Conservation (phyloP, 352 stramenopile species). For the Phytopythium sindhum region DNA sequence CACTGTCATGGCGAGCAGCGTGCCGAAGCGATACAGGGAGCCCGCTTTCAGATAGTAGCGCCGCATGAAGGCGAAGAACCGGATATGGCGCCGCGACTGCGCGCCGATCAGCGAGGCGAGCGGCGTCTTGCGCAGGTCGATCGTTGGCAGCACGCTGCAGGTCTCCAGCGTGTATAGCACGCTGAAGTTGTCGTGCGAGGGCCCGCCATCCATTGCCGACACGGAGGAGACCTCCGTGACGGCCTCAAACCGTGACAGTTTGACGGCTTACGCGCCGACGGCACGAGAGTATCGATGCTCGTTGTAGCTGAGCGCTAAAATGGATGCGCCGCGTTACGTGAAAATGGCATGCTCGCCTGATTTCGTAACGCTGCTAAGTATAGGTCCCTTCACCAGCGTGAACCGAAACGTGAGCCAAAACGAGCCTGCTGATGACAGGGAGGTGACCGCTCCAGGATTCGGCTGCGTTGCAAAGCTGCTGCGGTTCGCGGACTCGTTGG, state of each 20-base stretch:
- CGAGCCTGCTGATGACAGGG: too few relatives aligned
- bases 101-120: slow-evolving; percentile 6
- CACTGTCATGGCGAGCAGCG: slow-evolving; percentile 6
- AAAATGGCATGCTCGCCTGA: too few relatives aligned
- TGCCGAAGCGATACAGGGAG: slow-evolving; percentile 7
- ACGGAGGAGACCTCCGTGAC: not conserved
- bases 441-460: too few relatives aligned
- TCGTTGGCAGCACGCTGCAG: slow-evolving; percentile 9
- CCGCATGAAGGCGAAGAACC: slow-evolving; percentile 18
- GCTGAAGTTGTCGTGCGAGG: not conserved
- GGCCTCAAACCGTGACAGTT: not conserved
- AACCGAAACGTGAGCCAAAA: too few relatives aligned
- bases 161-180: slow-evolving; percentile 13
- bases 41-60: slow-evolving; percentile 16
- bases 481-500: too few relatives aligned
- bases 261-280: too few relatives aligned
- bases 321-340: too few relatives aligned
- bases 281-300: not conserved
- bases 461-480: too few relatives aligned
- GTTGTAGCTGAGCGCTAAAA: too few relatives aligned
- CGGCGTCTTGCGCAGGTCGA: slow-evolving; percentile 18
- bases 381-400: too few relatives aligned
- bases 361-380: too few relatives aligned
- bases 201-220: not conserved
- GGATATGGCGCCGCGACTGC: slow-evolving; percentile 4